These are phyloP conservation scores for Chytridium lagenaria DNA, from an alignment of 371 early-diverging fungal species.

Conservation along the genomic window DNA sequence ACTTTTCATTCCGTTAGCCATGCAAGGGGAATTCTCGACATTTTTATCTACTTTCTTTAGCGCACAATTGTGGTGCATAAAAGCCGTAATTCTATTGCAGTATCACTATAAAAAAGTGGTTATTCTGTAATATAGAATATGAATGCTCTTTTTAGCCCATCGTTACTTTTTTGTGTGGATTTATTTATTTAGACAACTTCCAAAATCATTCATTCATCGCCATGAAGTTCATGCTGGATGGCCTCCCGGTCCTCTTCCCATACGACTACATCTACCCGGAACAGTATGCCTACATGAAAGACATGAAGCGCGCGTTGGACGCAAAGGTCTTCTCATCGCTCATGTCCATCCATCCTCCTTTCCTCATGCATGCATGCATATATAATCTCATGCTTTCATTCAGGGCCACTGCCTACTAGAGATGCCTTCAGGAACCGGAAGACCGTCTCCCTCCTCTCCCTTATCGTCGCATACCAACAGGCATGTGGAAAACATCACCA, in stretches of 20 bases:
- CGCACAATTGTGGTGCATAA: too few relatives aligned
- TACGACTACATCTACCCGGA: conserved; percentile 99
- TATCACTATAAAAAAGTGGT: too few relatives aligned
- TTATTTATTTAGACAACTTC: too few relatives aligned
- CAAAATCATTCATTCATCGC: too few relatives aligned
- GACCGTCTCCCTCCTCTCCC: conserved; percentile 95
- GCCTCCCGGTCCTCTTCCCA: conserved; percentile 96
- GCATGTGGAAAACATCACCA: conserved; percentile 43
- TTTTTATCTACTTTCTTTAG: too few relatives aligned
- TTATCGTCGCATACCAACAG: conserved; percentile 97
- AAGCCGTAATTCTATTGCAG: too few relatives aligned
- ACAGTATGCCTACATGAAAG: conserved; percentile 98
- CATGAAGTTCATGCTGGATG: conserved; percentile 89
- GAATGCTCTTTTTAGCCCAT: too few relatives aligned
- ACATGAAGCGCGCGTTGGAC: conserved; percentile 92
- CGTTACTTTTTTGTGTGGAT: too few relatives aligned
- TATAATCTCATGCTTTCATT: not conserved
- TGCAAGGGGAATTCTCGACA: too few relatives aligned
- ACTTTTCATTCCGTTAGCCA: too few relatives aligned
- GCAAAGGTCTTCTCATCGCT: conserved; percentile 69
- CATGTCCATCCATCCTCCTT: too few relatives aligned
- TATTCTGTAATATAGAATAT: too few relatives aligned
- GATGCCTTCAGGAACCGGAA: conserved; percentile 99
- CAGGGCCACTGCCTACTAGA: conserved; percentile 97
- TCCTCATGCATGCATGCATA: conserved; percentile 2